A percentile compares a stretch with the other conserved stretches of the same genome.
Conservation (phyloP, 2,329 filamentous ascomycete species). For the Aspergillus fumigatiaffinis region DNA sequence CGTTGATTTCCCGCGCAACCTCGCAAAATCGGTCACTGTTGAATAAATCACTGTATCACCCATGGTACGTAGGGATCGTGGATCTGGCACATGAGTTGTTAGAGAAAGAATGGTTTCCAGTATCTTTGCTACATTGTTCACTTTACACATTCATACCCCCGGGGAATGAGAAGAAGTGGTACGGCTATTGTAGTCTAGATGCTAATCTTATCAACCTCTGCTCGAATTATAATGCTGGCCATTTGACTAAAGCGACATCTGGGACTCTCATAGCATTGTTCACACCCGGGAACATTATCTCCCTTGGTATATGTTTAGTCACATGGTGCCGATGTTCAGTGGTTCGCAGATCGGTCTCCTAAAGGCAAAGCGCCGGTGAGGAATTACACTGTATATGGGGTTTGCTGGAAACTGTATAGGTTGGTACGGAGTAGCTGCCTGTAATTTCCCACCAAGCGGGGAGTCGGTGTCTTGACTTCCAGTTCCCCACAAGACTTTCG, state of each 20-base stretch:
- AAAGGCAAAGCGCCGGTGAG: background rate
- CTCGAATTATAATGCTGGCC: background rate
- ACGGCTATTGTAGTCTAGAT: background rate
- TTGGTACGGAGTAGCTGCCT: background rate
- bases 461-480: background rate
- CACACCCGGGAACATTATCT: background rate
- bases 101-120: background rate
- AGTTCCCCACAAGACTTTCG: background rate
- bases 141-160: background rate
- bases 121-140: background rate
- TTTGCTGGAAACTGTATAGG: background rate
- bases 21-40: slow-evolving; percentile 98
- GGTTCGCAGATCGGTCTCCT: background rate
- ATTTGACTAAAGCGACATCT: background rate
- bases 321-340: background rate
- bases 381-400: background rate
- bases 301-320: background rate
- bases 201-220: background rate
- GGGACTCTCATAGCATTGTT: background rate
- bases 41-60: slow-evolving; percentile 58
- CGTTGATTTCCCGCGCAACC: slow-evolving; percentile 96
- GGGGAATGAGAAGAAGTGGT: background rate
- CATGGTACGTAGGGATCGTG: background rate
- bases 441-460: background rate
- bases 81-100: background rate